Evolutionary conservation across 805 yeast genomes (phyloP).

Genomic region (Saturnispora mendoncae): DNA sequence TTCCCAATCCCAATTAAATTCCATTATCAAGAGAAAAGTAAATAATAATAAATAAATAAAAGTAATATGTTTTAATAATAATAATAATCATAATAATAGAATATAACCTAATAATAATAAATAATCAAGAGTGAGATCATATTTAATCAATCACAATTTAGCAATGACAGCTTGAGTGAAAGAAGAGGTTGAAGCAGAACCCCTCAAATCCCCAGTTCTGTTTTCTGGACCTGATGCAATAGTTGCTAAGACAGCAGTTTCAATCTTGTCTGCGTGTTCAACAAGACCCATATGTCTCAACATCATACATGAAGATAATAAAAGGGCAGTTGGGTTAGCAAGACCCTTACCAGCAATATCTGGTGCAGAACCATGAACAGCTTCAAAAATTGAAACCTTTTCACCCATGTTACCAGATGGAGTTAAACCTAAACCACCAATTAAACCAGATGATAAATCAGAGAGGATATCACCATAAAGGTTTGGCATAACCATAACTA

Average conservation of each 20-base stretch:
- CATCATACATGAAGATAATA: slow-evolving; percentile 97
- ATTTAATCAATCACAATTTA: slow-evolving; percentile 41
- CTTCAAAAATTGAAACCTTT: slow-evolving; percentile 96
- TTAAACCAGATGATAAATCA: slow-evolving; percentile 93
- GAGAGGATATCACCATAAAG: slow-evolving; percentile 98
- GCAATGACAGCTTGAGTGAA: slow-evolving; percentile 88
- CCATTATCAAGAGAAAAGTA: not conserved
- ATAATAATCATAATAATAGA: slow-evolving; percentile 1
- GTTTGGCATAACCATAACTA: slow-evolving; percentile 97
- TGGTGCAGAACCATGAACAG: slow-evolving; percentile 99
- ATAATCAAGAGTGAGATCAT: no score
- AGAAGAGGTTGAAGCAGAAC: slow-evolving; percentile 78
- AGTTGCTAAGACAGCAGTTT: slow-evolving; percentile 77
- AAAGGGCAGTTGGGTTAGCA: slow-evolving; percentile 97
- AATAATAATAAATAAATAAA: not conserved
- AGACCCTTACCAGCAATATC: slow-evolving; percentile 98
- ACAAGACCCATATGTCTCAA: slow-evolving; percentile 94
- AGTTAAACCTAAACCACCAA: slow-evolving; percentile 97
- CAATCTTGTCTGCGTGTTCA: slow-evolving; percentile 74
- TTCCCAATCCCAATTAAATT: not conserved
- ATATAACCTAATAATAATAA: slow-evolving; percentile 1
- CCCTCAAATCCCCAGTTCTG: slow-evolving; percentile 95
- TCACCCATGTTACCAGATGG: slow-evolving; percentile 99
- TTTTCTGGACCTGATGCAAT: slow-evolving; percentile 93
- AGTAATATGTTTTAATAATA: not conserved